phyloP scores from a whole-genome alignment of 768 basidiomycete genomes.

The Floccularia luteovirens region DNA sequence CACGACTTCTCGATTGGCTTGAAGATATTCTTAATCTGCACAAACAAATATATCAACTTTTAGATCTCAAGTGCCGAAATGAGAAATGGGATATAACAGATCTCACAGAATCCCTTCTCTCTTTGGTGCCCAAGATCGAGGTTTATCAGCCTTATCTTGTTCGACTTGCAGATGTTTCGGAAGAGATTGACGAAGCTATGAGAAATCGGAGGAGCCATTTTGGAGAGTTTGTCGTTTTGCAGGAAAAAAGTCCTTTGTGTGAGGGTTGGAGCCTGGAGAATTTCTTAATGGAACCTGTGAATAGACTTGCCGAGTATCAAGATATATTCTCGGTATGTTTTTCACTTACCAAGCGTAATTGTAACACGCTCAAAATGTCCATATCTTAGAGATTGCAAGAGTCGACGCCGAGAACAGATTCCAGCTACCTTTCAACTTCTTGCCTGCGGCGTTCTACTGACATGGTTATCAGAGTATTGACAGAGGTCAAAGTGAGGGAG shows the following conservation, averaged over 20 bases:
- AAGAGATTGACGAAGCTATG: slow-evolving; percentile 41
- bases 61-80: slow-evolving; percentile 33
- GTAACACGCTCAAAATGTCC: neutral
- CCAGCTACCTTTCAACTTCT: slow-evolving; percentile 63
- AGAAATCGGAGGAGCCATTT: slow-evolving; percentile 59
- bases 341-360: neutral
- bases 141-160: slow-evolving; percentile 86
- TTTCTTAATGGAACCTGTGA: slow-evolving; percentile 71
- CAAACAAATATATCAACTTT: slow-evolving; percentile 43
- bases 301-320: slow-evolving; percentile 64
- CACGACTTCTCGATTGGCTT: slow-evolving; percentile 78
- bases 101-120: slow-evolving; percentile 51
- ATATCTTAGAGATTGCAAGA: slow-evolving; percentile 54
- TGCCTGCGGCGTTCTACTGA: slow-evolving; percentile 61
- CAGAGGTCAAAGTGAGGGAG: slow-evolving; percentile 80
- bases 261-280: slow-evolving; percentile 57
- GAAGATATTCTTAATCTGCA: slow-evolving; percentile 84
- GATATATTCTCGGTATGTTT: slow-evolving; percentile 63
- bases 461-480: slow-evolving; percentile 67
- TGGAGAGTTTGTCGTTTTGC: slow-evolving; percentile 76
- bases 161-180: slow-evolving; percentile 52
- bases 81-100: slow-evolving; percentile 36
- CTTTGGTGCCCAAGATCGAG: slow-evolving; percentile 62
- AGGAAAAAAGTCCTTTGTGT: slow-evolving; percentile 46
- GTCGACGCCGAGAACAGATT: slow-evolving; percentile 60